Base-by-base conservation (phyloP, 2,329 filamentous ascomycete genomes). In the Ceratocystis albifundus region DNA sequence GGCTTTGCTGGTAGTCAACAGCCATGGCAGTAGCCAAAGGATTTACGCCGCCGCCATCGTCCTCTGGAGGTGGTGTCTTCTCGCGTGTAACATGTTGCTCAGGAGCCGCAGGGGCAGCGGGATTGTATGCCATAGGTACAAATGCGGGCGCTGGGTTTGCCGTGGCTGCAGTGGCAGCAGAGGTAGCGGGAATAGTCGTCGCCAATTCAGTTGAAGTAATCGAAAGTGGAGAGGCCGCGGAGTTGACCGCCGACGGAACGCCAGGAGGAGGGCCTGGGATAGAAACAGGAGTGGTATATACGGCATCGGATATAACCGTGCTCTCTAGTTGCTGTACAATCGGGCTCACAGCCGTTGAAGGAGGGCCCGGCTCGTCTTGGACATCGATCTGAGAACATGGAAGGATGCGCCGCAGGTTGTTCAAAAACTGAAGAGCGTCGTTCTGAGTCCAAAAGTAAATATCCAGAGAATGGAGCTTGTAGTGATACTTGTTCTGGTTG, bases 381-480 rank as follows among this genome's bases (percentile, higher is more conserved):
- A 89, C 78, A 45, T 85, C 81, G 41, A 88, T 77, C 69, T 86
- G 84, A 7, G 78, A 75, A 0, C 79, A 73, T 3, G 88, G 85
- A 30, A 90, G 74, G 3, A 90, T 82, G 65, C 84, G 80, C 63
- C 86, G 79, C 65, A 90, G 77, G 15, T 84, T 85, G 71, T 87
- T 87, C 68, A 91, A 76, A 70, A 92, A 89, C 66, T 84, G 81
- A 32, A 84, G 77, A 0, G 88, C 88, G 75, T 92, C 88, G 66
- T 84, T 80, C 68, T 84, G 83, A 0, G 85, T 89, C 87, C 88
- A 91, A 72, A 92, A 88, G 76, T 93, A 93, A 15, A 92, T 77
- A 72, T 92, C 88, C 67, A 92, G 74, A 0, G 86, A 87, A 73
- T 90, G 85, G 6, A 93, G 80, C 73, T 84, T 85, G 76, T 90